phyloP scores from a whole-genome alignment of 1,284 basidiomycete genomes.

The Trametes polyzona region DNA sequence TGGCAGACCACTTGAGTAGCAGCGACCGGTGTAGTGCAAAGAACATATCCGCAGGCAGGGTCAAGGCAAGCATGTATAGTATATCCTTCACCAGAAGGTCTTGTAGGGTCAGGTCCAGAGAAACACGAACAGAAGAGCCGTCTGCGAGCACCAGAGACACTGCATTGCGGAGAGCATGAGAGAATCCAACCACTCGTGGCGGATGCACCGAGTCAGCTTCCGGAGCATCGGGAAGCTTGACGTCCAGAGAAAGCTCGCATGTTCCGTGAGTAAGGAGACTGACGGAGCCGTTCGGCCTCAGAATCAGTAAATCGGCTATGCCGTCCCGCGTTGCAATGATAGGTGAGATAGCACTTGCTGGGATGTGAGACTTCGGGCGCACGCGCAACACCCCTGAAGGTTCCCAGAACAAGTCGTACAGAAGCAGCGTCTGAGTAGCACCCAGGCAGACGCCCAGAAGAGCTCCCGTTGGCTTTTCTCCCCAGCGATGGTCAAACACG shows the following conservation, averaged over 20 bases:
- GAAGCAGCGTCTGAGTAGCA: slow-evolving; percentile 45
- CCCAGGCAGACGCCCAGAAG: slow-evolving; percentile 65
- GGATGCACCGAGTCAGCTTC: slow-evolving; percentile 43
- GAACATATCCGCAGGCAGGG: slow-evolving; percentile 56
- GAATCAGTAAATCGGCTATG: slow-evolving; percentile 70
- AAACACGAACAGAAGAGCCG: slow-evolving; percentile 22
- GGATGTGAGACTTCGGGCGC: slow-evolving; percentile 41
- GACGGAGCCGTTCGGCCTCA: slow-evolving; percentile 56
- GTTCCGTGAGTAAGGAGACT: slow-evolving; percentile 65
- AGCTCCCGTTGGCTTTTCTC: slow-evolving; percentile 52
- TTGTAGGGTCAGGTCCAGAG: slow-evolving; percentile 33
- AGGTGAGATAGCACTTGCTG: slow-evolving; percentile 58
- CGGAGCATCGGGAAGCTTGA: slow-evolving; percentile 36
- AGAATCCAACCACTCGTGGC: slow-evolving; percentile 22
- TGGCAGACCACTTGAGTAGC: slow-evolving; percentile 57
- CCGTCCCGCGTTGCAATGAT: slow-evolving; percentile 63
- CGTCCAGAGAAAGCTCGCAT: slow-evolving; percentile 45
- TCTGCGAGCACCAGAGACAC: slow-evolving; percentile 33
- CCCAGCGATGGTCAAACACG: slow-evolving; percentile 69
- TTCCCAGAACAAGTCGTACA: slow-evolving; percentile 50
- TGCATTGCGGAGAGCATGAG: slow-evolving; percentile 31
- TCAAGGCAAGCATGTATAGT: slow-evolving; percentile 63
- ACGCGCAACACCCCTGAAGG: slow-evolving; percentile 49
- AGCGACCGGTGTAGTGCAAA: slow-evolving; percentile 62
- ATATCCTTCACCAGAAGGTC: slow-evolving; percentile 57